phyloP scores from a whole-genome alignment of 306 rosid species.

The Oxytropis ochrocephala region DNA sequence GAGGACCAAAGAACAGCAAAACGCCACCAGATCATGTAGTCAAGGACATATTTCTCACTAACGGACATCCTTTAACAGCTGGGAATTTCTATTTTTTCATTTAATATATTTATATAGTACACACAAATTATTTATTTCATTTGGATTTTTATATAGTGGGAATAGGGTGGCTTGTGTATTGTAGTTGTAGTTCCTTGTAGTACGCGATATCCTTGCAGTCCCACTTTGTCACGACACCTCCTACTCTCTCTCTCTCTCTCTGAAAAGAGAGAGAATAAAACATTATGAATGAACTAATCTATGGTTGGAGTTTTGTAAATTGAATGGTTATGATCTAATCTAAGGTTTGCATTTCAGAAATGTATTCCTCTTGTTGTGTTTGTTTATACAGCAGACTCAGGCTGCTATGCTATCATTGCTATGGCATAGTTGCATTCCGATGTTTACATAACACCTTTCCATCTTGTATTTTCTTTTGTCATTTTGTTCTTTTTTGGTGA shows the following conservation, averaged over 20 bases:
- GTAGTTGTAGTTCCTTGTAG: conserved; percentile 38
- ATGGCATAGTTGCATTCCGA: not conserved
- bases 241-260: not conserved
- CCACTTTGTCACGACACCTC: conserved; percentile 56
- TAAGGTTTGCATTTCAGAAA: not conserved
- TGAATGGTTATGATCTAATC: not conserved
- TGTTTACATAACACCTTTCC: conserved; percentile 1
- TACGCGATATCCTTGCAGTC: conserved; percentile 29
- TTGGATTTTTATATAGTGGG: not conserved
- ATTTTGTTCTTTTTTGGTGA: not conserved
- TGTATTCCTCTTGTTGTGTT: not conserved
- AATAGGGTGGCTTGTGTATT: conserved; percentile 1
- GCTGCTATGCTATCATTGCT: not conserved
- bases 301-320: not conserved
- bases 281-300: too few species aligned
- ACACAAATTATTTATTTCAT: not conserved
- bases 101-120: not conserved
- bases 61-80: conserved; percentile 54
- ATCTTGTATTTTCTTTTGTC: not conserved
- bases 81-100: conserved; percentile 21
- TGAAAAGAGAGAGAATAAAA: conserved; percentile 5
- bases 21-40: conserved; percentile 29
- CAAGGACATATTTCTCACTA: conserved; percentile 24
- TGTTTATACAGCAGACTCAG: not conserved
- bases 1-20: conserved; percentile 35